These are phyloP conservation scores for Didymella keratinophila DNA, from an alignment of 2,329 filamentous ascomycete genomes.

Conservation along the genomic window DNA sequence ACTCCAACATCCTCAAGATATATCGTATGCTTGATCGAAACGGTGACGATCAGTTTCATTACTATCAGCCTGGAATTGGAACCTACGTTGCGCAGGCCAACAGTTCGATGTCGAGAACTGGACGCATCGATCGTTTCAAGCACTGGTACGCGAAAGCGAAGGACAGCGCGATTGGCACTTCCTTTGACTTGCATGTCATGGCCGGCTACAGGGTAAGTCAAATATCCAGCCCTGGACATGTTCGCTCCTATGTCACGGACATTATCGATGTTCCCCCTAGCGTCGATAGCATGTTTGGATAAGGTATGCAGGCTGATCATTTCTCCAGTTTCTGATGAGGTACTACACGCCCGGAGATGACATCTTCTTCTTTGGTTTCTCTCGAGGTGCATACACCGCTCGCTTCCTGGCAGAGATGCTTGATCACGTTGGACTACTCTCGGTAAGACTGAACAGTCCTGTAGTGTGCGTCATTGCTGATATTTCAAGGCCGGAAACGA, in stretches of 20 bases:
- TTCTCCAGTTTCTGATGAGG: conserved; percentile 56
- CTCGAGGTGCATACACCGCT: conserved; percentile 60
- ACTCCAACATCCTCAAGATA: conserved; percentile 68
- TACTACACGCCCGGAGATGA: conserved; percentile 58
- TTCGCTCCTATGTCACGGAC: background rate
- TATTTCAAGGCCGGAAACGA: conserved; percentile 72
- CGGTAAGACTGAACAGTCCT: conserved; percentile 41
- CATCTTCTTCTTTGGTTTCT: conserved; percentile 61
- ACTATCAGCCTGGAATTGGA: conserved; percentile 66
- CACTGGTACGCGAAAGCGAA: conserved; percentile 77
- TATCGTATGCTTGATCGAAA: conserved; percentile 73
- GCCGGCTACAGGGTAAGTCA: conserved; percentile 78
- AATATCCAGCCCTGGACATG: background rate
- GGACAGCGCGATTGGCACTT: conserved; percentile 76
- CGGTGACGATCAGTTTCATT: conserved; percentile 63
- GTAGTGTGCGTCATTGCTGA: background rate
- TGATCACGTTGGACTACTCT: conserved; percentile 80
- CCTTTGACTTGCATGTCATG: conserved; percentile 83
- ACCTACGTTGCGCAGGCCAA: conserved; percentile 67
- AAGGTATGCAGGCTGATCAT: background rate
- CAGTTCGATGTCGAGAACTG: conserved; percentile 64
- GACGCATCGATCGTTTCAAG: conserved; percentile 63
- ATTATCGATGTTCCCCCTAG: background rate
- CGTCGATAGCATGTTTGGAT: background rate
- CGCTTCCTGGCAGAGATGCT: conserved; percentile 77